Percentiles rank a stretch among this genome's conserved stretches.
These are phyloP conservation scores for Uncinocarpus reesii DNA, from an alignment of 2,329 filamentous ascomycete genomes.

Conservation along the genomic window DNA sequence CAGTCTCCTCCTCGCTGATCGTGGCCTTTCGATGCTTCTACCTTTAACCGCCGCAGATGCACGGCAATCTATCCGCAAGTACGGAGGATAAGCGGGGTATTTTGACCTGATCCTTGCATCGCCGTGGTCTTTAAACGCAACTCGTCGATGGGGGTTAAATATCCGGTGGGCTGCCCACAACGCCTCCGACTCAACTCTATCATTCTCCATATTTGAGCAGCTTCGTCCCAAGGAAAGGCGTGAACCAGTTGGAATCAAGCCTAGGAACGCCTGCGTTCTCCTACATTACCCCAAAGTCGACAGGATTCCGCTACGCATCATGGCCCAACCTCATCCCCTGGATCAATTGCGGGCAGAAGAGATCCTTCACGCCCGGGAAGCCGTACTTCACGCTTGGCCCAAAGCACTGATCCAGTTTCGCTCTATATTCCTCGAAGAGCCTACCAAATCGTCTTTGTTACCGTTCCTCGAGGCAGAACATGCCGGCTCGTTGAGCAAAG, in stretches of 20 bases:
- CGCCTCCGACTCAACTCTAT: too few relatives aligned
- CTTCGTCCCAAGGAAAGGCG: too few relatives aligned
- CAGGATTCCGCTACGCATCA: not conserved
- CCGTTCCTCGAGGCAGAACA: conserved; percentile 43
- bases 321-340: conserved; percentile 39
- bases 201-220: too few relatives aligned
- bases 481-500: conserved; percentile 26
- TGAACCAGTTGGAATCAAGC: too few relatives aligned
- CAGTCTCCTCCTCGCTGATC: not conserved
- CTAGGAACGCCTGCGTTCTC: too few relatives aligned
- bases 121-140: too few relatives aligned
- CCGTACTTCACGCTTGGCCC: conserved; percentile 37
- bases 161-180: too few relatives aligned
- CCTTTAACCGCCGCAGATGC: not conserved
- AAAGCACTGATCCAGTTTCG: conserved; percentile 37
- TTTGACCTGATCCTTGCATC: not conserved
- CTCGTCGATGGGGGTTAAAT: too few relatives aligned
- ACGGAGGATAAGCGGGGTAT: conserved; percentile 9
- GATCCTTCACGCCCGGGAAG: conserved; percentile 42
- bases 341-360: conserved; percentile 48
- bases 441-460: conserved; percentile 40
- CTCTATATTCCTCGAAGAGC: conserved; percentile 44
- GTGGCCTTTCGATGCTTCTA: not conserved
- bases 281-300: not conserved
- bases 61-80: too few relatives aligned